Evolutionary conservation across 768 basidiomycete genomes (phyloP), one percentile per base, ranked within the genome.

Genomic region (Hygrophoropsis aurantiaca): DNA sequence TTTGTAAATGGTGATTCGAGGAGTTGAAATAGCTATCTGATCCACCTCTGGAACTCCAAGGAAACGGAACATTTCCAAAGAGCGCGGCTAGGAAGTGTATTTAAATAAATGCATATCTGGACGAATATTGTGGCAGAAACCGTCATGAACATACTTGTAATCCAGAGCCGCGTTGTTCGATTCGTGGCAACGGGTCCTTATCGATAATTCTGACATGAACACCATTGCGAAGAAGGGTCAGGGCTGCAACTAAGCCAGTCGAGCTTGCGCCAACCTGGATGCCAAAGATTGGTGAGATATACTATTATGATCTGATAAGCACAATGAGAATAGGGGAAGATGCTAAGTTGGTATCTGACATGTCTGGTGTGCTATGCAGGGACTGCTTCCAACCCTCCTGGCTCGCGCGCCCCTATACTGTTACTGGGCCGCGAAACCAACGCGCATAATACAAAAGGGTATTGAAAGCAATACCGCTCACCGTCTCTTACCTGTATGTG

Each of bases 121-220:
- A 30, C 13, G 7, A 30, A 30, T 6, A 30, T 7, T 13, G 13
- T 15, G 27, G n/a, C 21, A 21, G 21, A 44, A 30, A n/a, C 7
- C n/a, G n/a, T n/a, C n/a, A n/a, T n/a, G 13, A 30, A 49, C 58
- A 15, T 25, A 70, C 70, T 62, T 66, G 64, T 18, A 73, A 63
- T 18, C 64, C 71, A 10, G 67, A 58, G 11, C 69, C 71, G 5
- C 73, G 67, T 46, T 70, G 65, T 3, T 73, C 73, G 13, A 69
- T 48, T 19, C 65, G 64, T 10, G 61, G 65, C 6, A 59, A 37
- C 0, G 64, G 51, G 11, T 51, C 50, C 21, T 51, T 51, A 11
- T 49, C 37, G 9, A 51, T 47, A 32, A 51, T 51, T 26, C 50
- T 45, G 40, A 51, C 52, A 19, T 37, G 19, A 20, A 50, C 47